A percentile compares a stretch with the other conserved stretches of the same genome.
phyloP scores from a whole-genome alignment of 169 alveolate species.

The Eimeria falciformis region DNA sequence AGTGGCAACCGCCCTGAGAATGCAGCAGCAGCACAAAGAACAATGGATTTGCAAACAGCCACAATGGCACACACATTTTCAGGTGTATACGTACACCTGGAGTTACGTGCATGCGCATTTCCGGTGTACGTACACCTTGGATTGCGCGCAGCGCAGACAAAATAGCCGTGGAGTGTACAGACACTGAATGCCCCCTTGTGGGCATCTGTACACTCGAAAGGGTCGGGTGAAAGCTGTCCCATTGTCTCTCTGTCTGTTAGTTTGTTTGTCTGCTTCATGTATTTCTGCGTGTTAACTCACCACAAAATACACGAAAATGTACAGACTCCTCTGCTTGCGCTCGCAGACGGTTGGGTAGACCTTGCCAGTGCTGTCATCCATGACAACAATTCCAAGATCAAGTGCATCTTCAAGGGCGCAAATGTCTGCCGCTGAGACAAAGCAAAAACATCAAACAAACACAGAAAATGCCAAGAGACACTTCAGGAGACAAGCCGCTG shows the following conservation, averaged over 20 bases:
- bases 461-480: neutral
- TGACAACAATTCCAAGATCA: conserved; percentile 22
- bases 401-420: conserved; percentile 42
- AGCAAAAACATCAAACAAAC: neutral
- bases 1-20: neutral
- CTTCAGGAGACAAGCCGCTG: too few relatives aligned
- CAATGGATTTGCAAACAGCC: neutral
- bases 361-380: neutral
- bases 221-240: too few relatives aligned
- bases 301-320: conserved; percentile 8
- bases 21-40: neutral
- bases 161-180: too few relatives aligned
- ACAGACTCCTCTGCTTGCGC: neutral
- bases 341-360: conserved; percentile 30
- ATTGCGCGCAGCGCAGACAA: neutral
- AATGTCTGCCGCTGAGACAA: conserved; percentile 14
- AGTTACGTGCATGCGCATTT: neutral
- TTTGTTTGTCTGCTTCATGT: too few relatives aligned
- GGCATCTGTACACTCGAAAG: too few relatives aligned
- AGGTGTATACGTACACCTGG: neutral
- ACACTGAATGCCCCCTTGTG: neutral
- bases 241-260: too few relatives aligned
- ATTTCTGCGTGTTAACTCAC: too few relatives aligned
- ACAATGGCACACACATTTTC: neutral
- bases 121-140: neutral